A percentile compares a stretch with the other conserved stretches of the same genome.
phyloP scores from a whole-genome alignment of 2,329 filamentous ascomycete genomes.

The Elsinoe arachidis region DNA sequence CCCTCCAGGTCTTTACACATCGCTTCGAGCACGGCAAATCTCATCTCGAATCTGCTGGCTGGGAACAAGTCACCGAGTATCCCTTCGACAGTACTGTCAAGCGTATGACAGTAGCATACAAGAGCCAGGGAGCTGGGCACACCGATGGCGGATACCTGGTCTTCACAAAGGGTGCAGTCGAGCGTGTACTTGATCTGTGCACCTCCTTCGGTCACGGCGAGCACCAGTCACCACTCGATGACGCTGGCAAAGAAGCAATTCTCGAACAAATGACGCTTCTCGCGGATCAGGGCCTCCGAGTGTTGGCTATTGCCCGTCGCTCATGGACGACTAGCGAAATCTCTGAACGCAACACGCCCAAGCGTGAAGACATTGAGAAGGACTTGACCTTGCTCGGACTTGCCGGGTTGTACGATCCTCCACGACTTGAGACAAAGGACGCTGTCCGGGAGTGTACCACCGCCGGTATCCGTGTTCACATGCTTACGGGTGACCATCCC shows the following conservation, averaged over 20 bases:
- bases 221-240: conserved; percentile 24
- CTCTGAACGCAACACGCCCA: conserved; percentile 12
- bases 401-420: conserved; percentile 28
- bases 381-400: conserved; percentile 25
- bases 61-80: conserved; percentile 22
- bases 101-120: conserved; percentile 27
- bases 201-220: conserved; percentile 39
- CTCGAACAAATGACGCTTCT: conserved; percentile 22
- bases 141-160: conserved; percentile 16
- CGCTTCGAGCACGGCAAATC: conserved; percentile 43
- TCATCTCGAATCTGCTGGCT: conserved; percentile 17
- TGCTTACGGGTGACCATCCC: conserved; percentile 41
- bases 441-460: conserved; percentile 38
- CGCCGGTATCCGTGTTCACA: conserved; percentile 42
- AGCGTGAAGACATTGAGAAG: conserved; percentile 19
- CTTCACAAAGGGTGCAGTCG: conserved; percentile 38
- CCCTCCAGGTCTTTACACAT: conserved; percentile 63
- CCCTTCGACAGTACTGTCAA: conserved; percentile 29
- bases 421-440: conserved; percentile 25
- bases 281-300: conserved; percentile 23
- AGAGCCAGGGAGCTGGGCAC: conserved; percentile 1
- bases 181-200: conserved; percentile 58
- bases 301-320: conserved; percentile 25
- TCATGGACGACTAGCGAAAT: conserved; percentile 12
- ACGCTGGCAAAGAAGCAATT: conserved; percentile 22